Conservation (phyloP, 2,329 filamentous ascomycete genomes). For the Aspergillus intermedius region DNA sequence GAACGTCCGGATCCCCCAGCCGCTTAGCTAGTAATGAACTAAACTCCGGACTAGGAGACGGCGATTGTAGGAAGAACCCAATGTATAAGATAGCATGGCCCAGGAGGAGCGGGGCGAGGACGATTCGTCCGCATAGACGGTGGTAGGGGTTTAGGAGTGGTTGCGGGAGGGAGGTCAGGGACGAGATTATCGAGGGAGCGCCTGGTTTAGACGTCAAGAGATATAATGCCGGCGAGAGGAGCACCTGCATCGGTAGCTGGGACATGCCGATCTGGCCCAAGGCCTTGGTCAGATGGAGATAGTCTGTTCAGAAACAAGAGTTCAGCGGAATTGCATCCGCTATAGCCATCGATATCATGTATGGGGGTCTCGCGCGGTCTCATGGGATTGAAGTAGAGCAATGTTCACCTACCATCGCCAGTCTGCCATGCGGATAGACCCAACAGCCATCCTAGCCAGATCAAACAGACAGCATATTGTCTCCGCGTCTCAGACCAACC, state of each 20-base stretch:
- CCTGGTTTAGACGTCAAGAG: constrained; percentile 41
- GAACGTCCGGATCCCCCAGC: constrained; percentile 51
- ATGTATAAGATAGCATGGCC: constrained; percentile 52
- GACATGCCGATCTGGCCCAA: constrained; percentile 55
- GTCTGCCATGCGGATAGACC: constrained; percentile 46
- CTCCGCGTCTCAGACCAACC: constrained; percentile 45
- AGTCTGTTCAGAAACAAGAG: constrained; percentile 41
- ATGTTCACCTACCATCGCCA: constrained; percentile 44
- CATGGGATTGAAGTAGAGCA: no score
- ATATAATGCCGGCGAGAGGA: constrained; percentile 42
- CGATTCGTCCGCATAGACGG: constrained; percentile 51
- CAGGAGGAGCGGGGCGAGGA: constrained; percentile 45
- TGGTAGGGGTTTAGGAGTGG: constrained; percentile 52
- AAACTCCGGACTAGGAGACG: constrained; percentile 24
- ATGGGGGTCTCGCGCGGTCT: no score
- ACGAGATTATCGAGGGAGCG: constrained; percentile 43
- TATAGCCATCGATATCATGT: no score
- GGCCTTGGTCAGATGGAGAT: constrained; percentile 58
- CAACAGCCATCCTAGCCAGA: constrained; percentile 50
- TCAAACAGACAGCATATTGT: constrained; percentile 42
- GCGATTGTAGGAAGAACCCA: constrained; percentile 49
- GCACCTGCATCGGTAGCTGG: constrained; percentile 54
- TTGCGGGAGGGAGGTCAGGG: constrained; percentile 49
- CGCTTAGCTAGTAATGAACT: constrained; percentile 45
- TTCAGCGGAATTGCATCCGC: neutral